Conservation (phyloP, 1,284 basidiomycete genomes). For the Meira miltonrushii region DNA sequence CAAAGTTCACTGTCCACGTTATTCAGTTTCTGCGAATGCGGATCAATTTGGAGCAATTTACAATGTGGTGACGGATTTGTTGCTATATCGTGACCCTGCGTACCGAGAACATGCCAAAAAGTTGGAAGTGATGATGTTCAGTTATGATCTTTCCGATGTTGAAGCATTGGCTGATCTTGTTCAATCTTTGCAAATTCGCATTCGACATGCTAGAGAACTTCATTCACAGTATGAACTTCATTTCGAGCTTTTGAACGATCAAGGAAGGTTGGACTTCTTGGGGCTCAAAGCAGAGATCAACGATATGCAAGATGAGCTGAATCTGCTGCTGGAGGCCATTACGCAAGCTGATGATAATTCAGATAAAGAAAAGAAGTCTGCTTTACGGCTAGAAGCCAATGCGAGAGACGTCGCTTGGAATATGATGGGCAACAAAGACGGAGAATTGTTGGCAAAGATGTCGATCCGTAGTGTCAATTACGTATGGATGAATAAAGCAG, state of each 20-base stretch:
- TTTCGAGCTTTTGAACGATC: conserved; percentile 55
- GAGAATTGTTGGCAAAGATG: conserved; percentile 76
- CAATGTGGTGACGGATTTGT: conserved; percentile 76
- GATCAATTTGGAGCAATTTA: conserved; percentile 82
- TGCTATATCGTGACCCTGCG: conserved; percentile 77
- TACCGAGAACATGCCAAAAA: conserved; percentile 43
- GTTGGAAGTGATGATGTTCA: conserved; percentile 73
- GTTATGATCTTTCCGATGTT: conserved; percentile 83
- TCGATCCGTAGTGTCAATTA: conserved; percentile 74
- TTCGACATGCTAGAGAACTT: conserved; percentile 58
- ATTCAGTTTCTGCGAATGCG: conserved; percentile 74
- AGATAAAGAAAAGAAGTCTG: conserved; percentile 69
- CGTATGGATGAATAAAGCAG: conserved; percentile 79
- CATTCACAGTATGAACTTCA: conserved; percentile 43
- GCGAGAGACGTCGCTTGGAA: conserved; percentile 88
- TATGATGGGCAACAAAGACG: conserved; percentile 71
- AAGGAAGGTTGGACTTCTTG: conserved; percentile 61
- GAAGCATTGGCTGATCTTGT: conserved; percentile 66
- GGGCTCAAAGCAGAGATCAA: conserved; percentile 68
- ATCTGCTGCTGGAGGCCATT: conserved; percentile 83
- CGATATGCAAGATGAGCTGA: conserved; percentile 72
- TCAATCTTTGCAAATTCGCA: conserved; percentile 67
- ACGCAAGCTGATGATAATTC: conserved; percentile 57
- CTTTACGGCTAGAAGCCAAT: conserved; percentile 72
- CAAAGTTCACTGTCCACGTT: conserved; percentile 70